Evolutionary conservation across 257 asterid species (phyloP).

Genomic region (Solanum dulcamara): DNA sequence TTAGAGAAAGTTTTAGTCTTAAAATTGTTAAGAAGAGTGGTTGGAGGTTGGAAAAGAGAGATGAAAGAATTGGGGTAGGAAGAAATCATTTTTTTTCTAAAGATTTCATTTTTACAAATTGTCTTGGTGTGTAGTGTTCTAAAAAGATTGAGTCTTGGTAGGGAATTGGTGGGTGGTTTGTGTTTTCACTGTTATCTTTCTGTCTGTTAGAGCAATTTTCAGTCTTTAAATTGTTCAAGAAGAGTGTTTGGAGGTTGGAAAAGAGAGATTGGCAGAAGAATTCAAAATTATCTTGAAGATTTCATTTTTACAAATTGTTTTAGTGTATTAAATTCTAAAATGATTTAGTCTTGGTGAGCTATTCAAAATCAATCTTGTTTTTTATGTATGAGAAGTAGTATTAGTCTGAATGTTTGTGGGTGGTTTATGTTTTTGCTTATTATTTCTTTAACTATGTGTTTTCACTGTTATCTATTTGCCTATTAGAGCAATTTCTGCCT

Average conservation of each 20-base stretch:
- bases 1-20: neutral
- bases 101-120: neutral
- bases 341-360: neutral
- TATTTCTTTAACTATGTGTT: neutral
- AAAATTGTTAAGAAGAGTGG: neutral
- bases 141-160: neutral
- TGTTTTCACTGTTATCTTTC: neutral
- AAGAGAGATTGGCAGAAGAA: neutral
- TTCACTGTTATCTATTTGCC: neutral
- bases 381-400: neutral
- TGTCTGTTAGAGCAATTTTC: neutral
- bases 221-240: neutral
- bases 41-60: neutral
- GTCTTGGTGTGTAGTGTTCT: neutral
- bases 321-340: neutral
- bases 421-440: neutral
- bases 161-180: neutral
- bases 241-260: neutral
- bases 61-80: neutral
- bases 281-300: neutral
- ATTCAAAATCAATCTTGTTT: neutral
- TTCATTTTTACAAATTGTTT: neutral
- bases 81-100: neutral
- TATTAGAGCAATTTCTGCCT: neutral
- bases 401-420: neutral